Evolutionary conservation across 495 filamentous ascomycete species (phyloP).

Genomic region (Annulohypoxylon nitens): DNA sequence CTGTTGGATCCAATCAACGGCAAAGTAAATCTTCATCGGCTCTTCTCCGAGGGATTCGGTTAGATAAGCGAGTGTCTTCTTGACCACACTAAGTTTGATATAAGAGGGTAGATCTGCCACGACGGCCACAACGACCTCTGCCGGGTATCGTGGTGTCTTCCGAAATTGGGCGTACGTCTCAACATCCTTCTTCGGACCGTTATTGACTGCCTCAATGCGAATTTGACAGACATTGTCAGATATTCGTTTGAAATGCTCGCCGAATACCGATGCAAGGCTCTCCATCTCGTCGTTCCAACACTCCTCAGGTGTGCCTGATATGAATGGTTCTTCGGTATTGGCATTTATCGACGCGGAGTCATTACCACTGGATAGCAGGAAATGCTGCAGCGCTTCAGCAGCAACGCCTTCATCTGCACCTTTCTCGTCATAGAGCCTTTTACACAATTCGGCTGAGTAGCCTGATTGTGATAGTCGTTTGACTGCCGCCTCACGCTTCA

Average conservation of each 20-base stretch:
- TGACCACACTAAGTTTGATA: constrained; percentile 89
- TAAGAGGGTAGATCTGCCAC: constrained; percentile 83
- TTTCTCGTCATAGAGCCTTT: constrained; percentile 75
- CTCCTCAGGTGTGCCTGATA: constrained; percentile 62
- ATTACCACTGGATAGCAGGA: constrained; percentile 67
- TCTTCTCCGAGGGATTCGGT: constrained; percentile 77
- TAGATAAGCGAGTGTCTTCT: constrained; percentile 78
- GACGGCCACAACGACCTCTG: constrained; percentile 80
- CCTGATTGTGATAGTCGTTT: constrained; percentile 85
- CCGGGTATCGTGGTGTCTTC: constrained; percentile 75
- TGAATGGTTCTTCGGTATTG: constrained; percentile 51
- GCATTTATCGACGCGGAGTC: constrained; percentile 29
- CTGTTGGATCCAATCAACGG: constrained; percentile 90
- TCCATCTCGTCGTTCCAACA: constrained; percentile 89
- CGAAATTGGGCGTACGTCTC: constrained; percentile 65
- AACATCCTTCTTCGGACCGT: constrained; percentile 58
- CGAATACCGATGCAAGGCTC: constrained; percentile 84
- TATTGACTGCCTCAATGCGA: constrained; percentile 60
- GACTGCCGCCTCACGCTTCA: constrained; percentile 81
- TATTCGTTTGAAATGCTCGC: constrained; percentile 68
- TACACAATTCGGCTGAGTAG: constrained; percentile 86
- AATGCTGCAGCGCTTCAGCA: constrained; percentile 80
- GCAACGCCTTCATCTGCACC: constrained; percentile 80
- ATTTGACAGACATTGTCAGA: constrained; percentile 75
- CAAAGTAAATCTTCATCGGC: constrained; percentile 85